Evolutionary conservation across 108 stramenopile genomes (phyloP), one percentile per base, ranked within the genome.

Genomic region (Skeletonema grethae): DNA sequence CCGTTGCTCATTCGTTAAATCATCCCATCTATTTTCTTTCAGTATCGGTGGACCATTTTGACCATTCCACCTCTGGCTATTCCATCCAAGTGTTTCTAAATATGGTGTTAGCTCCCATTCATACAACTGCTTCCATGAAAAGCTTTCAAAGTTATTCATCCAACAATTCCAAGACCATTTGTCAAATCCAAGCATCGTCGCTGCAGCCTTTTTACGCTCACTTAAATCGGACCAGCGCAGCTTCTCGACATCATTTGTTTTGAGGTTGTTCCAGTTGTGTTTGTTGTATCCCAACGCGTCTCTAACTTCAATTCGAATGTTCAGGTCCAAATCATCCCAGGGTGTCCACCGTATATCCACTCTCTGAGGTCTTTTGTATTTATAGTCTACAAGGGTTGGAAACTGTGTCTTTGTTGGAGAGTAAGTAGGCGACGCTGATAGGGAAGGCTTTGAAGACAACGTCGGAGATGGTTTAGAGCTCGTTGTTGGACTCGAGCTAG

Each of bases 121-220:
- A 24, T 70, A 48, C 29, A 70, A 12, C 24, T 70, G 69, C 39
- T 16, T 61, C 69, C 69, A 70, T 34, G 69, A 70, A 43, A 70
- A 70, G 5, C 57, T 38, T 20, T 70, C 69, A 57, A 57, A 70
- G 43, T 70, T 57, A 29, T 70, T 70, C 43, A 43, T 43, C 69
- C 69, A 70, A 24, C 69, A 70, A 50, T 70, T 70, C 69, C 69
- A 70, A 57, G 69, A 70, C 15, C 34, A 24, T 31, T 61, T 30
- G 38, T 70, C 59, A 22, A 61, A 70, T 7, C 69, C 69, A 11
- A 79, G 57, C 32, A 31, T 39, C 11, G 10, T 20, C 0, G 73
- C 58, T n/a, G 67, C 73, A 32, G n/a, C 18, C 64, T 41, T 46
- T 30, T 79, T 57, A 1, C 46, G 10, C 3, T 50, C 48, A 31